phyloP scores from a whole-genome alignment of 345 rosid genomes.

The Camelina sativa region DNA sequence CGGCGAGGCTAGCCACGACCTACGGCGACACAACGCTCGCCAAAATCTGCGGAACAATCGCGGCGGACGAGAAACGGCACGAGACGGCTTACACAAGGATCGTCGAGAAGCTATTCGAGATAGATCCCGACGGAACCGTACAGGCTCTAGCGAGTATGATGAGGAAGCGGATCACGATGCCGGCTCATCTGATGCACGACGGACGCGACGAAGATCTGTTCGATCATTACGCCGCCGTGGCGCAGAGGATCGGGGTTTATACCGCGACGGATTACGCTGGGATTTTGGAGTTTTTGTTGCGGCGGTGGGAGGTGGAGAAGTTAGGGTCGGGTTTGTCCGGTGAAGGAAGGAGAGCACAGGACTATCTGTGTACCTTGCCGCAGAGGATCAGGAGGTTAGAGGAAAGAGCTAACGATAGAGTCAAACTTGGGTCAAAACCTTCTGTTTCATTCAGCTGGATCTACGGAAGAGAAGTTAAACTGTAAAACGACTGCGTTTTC shows the following conservation, averaged over 20 bases:
- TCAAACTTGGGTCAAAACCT: constrained; percentile 19
- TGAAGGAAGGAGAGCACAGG: constrained; percentile 52
- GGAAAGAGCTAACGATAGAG: constrained; percentile 37
- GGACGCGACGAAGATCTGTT: constrained; percentile 51
- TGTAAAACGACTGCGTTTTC: constrained; percentile 23
- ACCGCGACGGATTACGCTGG: constrained; percentile 59
- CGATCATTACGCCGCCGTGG: constrained; percentile 54
- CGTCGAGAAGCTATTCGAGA: constrained; percentile 54
- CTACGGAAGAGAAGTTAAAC: constrained; percentile 26
- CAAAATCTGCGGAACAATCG: constrained; percentile 55
- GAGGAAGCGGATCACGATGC: constrained; percentile 60
- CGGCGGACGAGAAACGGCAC: constrained; percentile 60
- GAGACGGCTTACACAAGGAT: constrained; percentile 53
- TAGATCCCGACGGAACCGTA: constrained; percentile 55
- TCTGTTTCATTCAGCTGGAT: constrained; percentile 33
- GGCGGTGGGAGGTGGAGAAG: constrained; percentile 53
- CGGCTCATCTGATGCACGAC: constrained; percentile 59
- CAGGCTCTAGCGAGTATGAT: constrained; percentile 55
- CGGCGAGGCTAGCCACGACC: constrained; percentile 42
- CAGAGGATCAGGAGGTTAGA: constrained; percentile 42
- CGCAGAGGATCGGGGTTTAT: constrained; percentile 55
- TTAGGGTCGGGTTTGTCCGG: constrained; percentile 47
- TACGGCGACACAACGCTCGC: constrained; percentile 53
- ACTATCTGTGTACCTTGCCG: constrained; percentile 50
- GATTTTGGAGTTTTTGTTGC: constrained; percentile 53